Base-by-base conservation (phyloP, 2,329 filamentous ascomycete genomes). In the Neonectria punicea region DNA sequence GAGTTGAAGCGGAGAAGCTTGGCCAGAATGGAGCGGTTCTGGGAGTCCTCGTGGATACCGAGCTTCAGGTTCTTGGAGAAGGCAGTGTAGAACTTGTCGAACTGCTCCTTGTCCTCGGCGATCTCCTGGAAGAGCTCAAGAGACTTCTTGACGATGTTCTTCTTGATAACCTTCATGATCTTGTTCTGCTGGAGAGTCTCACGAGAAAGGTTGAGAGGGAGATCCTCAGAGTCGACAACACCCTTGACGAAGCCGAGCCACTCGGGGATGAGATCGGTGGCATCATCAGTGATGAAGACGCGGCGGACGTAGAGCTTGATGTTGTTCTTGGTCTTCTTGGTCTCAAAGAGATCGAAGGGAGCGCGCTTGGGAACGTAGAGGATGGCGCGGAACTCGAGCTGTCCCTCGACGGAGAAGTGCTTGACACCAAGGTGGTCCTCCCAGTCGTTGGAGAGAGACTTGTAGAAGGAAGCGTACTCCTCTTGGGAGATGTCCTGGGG, bases 131-230 rank as follows among this genome's bases (percentile, higher is more conserved):
- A 99, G 82, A 99, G 93, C 89, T 99, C 96, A 73, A 99, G 93
- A 73, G 93, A 93, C 93, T 99, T 99, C 94, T 98, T 99, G 89
- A 99, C 94, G 73, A 99, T 97, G 92, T 99, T 99, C 94, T 99
- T 99, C 91, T 97, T 97, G 90, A 98, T 98, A 84, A 98, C 96
- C 92, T 98, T 98, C 96, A 98, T 98, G 89, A 99, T 99, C 94
- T 98, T 98, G 93, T 98, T 99, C 89, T 98, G 96, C 87, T 99
- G 96, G 55, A 99, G 93, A 64, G 95, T 98, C 91, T 99, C 96
- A 92, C 96, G 96, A 80, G 96, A 98, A 87, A 99, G 85, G 91
- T 99, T 99, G 83, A 99, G 92, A 76, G 96, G 96, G 70, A 99
- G 92, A 83, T 99, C 96, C 90, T 99, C 96, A 78, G 96, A 99